A percentile compares a stretch with the other conserved stretches of the same genome.
These are phyloP conservation scores for Arachnomyces sp. DNA, from an alignment of 2,329 filamentous ascomycete genomes.

Conservation along the genomic window DNA sequence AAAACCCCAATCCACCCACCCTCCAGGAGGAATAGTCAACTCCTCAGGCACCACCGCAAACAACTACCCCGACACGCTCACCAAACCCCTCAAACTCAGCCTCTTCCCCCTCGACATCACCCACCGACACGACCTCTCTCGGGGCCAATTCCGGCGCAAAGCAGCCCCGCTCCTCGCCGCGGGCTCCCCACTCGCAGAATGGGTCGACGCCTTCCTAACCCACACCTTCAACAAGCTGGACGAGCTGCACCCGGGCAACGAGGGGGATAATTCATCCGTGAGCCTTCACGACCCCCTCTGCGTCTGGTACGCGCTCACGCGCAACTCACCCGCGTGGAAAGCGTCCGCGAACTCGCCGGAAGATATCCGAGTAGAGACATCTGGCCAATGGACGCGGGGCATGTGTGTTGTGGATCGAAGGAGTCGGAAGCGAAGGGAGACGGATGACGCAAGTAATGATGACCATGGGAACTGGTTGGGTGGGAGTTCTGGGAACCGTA, in stretches of 20 bases:
- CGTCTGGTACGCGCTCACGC: conserved; percentile 66
- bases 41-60: conserved; percentile 10
- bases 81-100: conserved; percentile 56
- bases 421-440: conserved; percentile 35
- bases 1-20: conserved; percentile 70
- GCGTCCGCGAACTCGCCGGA: conserved; percentile 50
- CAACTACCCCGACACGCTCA: conserved; percentile 57
- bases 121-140: conserved; percentile 57
- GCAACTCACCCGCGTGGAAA: conserved; percentile 26
- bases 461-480: conserved; percentile 74
- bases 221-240: conserved; percentile 63
- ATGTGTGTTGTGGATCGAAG: conserved; percentile 81
- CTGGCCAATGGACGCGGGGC: conserved; percentile 88
- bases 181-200: conserved; percentile 65
- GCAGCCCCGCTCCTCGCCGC: conserved; percentile 49
- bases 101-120: conserved; percentile 74
- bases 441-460: conserved; percentile 52
- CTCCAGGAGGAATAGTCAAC: conserved; percentile 36
- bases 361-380: conserved; percentile 82
- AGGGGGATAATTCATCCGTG: conserved; percentile 45
- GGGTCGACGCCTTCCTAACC: conserved; percentile 64
- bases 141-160: conserved; percentile 49
- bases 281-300: conserved; percentile 71
- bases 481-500: conserved; percentile 63
- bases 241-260: conserved; percentile 48